phyloP scores from a whole-genome alignment of 179 eudicot species.

The Silene noctiflora region DNA sequence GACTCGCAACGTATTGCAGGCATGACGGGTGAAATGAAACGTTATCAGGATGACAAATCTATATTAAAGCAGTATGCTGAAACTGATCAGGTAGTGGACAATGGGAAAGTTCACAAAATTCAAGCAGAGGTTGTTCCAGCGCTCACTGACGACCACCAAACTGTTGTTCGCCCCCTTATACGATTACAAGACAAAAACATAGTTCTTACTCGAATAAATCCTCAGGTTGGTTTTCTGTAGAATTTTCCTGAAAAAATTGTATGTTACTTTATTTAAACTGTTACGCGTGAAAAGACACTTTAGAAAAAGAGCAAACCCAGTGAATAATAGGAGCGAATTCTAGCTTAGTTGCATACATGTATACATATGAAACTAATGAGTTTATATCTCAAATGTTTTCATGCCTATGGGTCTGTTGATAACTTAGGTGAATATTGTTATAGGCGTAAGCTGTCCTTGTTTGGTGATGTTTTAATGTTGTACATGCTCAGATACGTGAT shows the following conservation, averaged over 20 bases:
- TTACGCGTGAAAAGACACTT: no score
- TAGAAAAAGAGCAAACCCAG: no score
- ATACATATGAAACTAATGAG: neutral
- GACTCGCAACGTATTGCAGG: conserved; percentile 78
- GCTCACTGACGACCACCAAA: conserved; percentile 65
- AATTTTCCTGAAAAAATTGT: neutral
- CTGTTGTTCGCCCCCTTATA: conserved; percentile 78
- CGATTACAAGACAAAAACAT: conserved; percentile 68
- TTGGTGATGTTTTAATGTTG: neutral
- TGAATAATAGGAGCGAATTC: no score
- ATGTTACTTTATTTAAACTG: no score
- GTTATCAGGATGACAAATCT: conserved; percentile 85
- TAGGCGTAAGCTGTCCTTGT: conserved; percentile 7
- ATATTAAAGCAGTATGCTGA: conserved; percentile 93
- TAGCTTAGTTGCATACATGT: neutral
- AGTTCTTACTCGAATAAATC: conserved; percentile 79
- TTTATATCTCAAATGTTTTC: neutral
- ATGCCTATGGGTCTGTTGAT: neutral
- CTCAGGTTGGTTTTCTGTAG: conserved; percentile 47
- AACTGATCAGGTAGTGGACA: conserved; percentile 80
- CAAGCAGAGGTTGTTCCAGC: conserved; percentile 86
- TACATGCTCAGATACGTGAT: conserved; percentile 67
- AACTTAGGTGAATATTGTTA: neutral
- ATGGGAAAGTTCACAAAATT: conserved; percentile 70
- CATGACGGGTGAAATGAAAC: conserved; percentile 79